Evolutionary conservation across 257 asterid genomes (phyloP), one percentile per base, ranked within the genome.

Genomic region (Striga asiatica): DNA sequence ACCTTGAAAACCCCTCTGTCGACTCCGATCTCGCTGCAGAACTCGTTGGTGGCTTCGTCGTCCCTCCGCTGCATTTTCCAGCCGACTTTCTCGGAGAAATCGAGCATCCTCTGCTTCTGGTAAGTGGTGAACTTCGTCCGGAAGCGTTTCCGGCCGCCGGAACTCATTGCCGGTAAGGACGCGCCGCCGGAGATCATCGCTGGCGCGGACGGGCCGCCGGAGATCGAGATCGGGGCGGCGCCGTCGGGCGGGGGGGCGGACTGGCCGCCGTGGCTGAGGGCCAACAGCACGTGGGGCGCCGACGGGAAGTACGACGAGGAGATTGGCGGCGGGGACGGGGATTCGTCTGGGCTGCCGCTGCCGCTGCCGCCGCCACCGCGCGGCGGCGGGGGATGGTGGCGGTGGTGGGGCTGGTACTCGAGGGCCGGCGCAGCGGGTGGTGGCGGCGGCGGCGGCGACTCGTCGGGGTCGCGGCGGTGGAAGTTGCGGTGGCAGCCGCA

Each of bases 61-160:
- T 88, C 93, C 34, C 64, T 65, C 54, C 76, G 79, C 75, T 81
- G 94, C 71, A 84, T 76, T 69, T 80, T 88, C 94, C 96, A 88
- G 4, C 74, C 89, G 6, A 88, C 49, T 53, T 55, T 66, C 17
- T 81, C 93, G 0, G 96, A 89, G 10, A 88, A 66, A 19, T 77
- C 93, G 31, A 72, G 64, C 96, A 88, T 84, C 61, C 58, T 79
- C 5, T 65, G 80, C 65, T 79, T 88, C 74, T 88, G 96, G 45
- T 67, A 58, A 1, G 65, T 78, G 0, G 78, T 84, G 73, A 88
- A 84, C 58, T 74, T 88, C 1, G 94, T 81, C 18, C 96, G 65
- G 73, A 69, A 79, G 3, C 96, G 70, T 66, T 84, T 64, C 16
- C 72, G 48, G 46, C 70, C 41, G 58, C 38, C 38, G 13, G 67